Evolutionary conservation across 2,329 filamentous ascomycete genomes (phyloP).

Genomic region (Arthrobotrys sphaeroides): DNA sequence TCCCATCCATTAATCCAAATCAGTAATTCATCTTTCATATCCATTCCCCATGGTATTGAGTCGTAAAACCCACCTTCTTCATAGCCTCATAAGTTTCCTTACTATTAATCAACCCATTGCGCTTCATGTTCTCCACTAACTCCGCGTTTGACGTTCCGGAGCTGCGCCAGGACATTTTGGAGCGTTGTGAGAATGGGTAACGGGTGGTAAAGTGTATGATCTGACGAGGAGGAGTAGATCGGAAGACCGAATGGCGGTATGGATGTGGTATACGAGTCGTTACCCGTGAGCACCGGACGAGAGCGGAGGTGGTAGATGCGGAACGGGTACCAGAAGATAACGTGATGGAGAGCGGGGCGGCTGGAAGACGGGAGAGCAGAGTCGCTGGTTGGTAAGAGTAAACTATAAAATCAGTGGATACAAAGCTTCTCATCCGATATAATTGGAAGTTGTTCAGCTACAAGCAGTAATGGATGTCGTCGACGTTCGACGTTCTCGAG

Average conservation of each 20-base stretch:
- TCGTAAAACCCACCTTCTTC: conserved; percentile 67
- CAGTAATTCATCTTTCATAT: conserved; percentile 21
- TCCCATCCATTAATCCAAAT: not conserved
- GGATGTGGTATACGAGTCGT: too few relatives aligned
- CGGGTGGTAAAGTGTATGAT: not conserved
- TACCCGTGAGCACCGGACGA: too few relatives aligned
- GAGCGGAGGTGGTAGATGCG: not conserved
- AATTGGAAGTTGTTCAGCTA: too few relatives aligned
- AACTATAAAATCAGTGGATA: too few relatives aligned
- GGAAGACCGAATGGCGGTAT: too few relatives aligned
- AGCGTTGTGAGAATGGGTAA: not conserved
- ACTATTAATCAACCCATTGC: conserved; percentile 76
- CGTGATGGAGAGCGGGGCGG: not conserved
- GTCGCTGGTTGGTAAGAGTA: too few relatives aligned
- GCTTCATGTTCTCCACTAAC: conserved; percentile 80
- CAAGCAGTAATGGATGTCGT: too few relatives aligned
- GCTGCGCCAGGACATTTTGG: conserved; percentile 87
- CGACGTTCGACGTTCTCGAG: too few relatives aligned
- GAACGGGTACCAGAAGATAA: not conserved
- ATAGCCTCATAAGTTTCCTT: conserved; percentile 81
- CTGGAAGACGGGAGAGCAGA: too few relatives aligned
- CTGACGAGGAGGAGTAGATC: not conserved
- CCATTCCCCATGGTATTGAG: too few relatives aligned
- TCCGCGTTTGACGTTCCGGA: conserved; percentile 77
- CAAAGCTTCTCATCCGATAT: too few relatives aligned